Evolutionary conservation across 805 yeast species (phyloP), one percentile per base, ranked within the genome.

Genomic region (Lipomyces chichibuensis): DNA sequence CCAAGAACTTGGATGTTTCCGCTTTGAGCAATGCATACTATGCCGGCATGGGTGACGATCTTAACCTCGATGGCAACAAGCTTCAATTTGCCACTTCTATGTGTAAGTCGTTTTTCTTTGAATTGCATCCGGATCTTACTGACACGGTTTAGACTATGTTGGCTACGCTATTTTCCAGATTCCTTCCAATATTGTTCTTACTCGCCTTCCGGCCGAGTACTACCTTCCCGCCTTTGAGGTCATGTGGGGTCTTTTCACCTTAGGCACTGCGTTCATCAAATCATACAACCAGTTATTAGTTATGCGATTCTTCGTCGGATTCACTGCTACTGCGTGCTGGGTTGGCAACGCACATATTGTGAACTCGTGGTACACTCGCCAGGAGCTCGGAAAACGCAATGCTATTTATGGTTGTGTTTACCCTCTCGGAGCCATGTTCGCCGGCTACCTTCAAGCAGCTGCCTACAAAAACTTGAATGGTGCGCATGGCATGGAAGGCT

Each of bases 11-110:
- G 60, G 92, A 89, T 73, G 82, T 82, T 62, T 80, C 85, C 54
- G 89, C 88, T 74, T 78, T 85, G 61, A 83, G 83, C 66, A 87
- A 88, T 72, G 92, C 92, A 1, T 88, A 87, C 72, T 86, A 86
- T 57, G 83, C 88, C n/a, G 89, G 90, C 27, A 81, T 89, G 85
- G 76, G 82, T 65, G 85, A 54, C 67, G 88, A 82, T 61, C 77
- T 88, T 51, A 79, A 81, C 3, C 82, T 89, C 83, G 73, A 80
- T 65, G 91, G 90, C 17, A 84, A 88, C 73, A 91, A 89, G 71
- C 80, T 88, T 80, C 81, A 81, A 65, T 74, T 79, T 52, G 82
- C 82, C 49, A 83, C 80, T 69, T 82, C 84, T 8, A 71, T 78
- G 60, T 78, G 76, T 76, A 84, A 83, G 29, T 82, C 85, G 5